Evolutionary conservation across 805 yeast genomes (phyloP).

Genomic region (Naumovozyma castellii): DNA sequence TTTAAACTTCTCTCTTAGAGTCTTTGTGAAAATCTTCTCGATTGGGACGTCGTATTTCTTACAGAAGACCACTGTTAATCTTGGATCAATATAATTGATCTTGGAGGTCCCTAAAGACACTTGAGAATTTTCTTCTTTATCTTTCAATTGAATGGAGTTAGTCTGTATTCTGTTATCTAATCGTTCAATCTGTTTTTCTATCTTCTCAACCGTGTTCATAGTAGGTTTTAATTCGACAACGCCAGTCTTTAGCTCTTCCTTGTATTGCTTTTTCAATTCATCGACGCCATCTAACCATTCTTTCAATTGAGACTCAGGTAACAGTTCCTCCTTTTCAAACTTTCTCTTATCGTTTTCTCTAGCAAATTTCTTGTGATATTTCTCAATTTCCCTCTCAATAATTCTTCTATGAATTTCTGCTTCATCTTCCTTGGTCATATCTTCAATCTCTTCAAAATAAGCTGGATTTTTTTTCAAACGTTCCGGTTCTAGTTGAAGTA

Average conservation of each 20-base stretch:
- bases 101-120: slow-evolving; percentile 91
- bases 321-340: slow-evolving; percentile 44
- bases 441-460: slow-evolving; percentile 61
- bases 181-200: slow-evolving; percentile 60
- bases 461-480: slow-evolving; percentile 41
- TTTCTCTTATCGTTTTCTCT: slow-evolving; percentile 70
- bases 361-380: slow-evolving; percentile 51
- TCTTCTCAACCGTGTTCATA: slow-evolving; percentile 49
- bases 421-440: slow-evolving; percentile 56
- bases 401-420: slow-evolving; percentile 47
- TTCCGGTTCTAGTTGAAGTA: slow-evolving; percentile 52
- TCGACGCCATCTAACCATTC: slow-evolving; percentile 49
- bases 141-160: slow-evolving; percentile 68
- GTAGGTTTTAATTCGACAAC: slow-evolving; percentile 48
- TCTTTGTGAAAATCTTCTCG: slow-evolving; percentile 84
- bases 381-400: slow-evolving; percentile 57
- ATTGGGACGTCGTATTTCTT: slow-evolving; percentile 82
- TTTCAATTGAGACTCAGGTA: slow-evolving; percentile 48
- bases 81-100: slow-evolving; percentile 90
- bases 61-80: slow-evolving; percentile 80
- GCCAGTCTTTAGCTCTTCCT: slow-evolving; percentile 49
- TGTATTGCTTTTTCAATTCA: slow-evolving; percentile 42
- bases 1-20: slow-evolving; percentile 81
- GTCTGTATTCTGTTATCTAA: slow-evolving; percentile 61
- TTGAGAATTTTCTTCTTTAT: slow-evolving; percentile 87